Conservation (phyloP, 139 green algal species). For the Mychonastes homosphaera region DNA sequence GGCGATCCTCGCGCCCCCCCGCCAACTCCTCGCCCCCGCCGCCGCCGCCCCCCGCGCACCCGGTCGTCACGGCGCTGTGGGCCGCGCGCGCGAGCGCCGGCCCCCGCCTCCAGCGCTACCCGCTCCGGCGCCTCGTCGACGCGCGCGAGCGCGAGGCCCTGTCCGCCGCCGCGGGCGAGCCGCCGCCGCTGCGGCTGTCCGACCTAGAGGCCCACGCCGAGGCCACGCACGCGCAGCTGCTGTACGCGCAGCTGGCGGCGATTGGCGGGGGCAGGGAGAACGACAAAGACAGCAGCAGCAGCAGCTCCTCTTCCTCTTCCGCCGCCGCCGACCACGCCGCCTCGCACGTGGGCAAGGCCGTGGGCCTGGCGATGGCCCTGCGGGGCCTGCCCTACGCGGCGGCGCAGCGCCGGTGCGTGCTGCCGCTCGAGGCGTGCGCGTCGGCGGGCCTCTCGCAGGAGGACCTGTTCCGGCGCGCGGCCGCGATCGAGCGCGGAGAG, state of each 20-base stretch:
- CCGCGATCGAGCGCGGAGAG: background rate
- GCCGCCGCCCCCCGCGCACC: constrained; percentile 28
- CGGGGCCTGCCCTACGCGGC: constrained; percentile 45
- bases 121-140: constrained; percentile 58
- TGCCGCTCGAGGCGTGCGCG: constrained; percentile 34
- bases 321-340: constrained; percentile 56
- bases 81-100: background rate
- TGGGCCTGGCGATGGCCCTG: constrained; percentile 54
- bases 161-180: constrained; percentile 7
- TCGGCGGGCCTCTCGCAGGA: constrained; percentile 26
- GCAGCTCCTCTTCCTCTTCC: background rate
- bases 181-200: constrained; percentile 38
- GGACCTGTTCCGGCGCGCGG: constrained; percentile 26
- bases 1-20: no score
- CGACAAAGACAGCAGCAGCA: constrained; percentile 1
- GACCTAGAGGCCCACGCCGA: constrained; percentile 64
- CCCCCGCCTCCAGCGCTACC: constrained; percentile 34
- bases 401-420: constrained; percentile 29
- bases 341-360: constrained; percentile 65
- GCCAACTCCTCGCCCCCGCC: no score
- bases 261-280: background rate
- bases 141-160: constrained; percentile 47
- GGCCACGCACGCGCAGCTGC: constrained; percentile 53
- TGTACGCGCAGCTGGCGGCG: constrained; percentile 37
- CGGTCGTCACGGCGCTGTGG: constrained; percentile 37